Base-by-base conservation (phyloP, 2,329 filamentous ascomycete species). In the Thelonectria rubi region DNA sequence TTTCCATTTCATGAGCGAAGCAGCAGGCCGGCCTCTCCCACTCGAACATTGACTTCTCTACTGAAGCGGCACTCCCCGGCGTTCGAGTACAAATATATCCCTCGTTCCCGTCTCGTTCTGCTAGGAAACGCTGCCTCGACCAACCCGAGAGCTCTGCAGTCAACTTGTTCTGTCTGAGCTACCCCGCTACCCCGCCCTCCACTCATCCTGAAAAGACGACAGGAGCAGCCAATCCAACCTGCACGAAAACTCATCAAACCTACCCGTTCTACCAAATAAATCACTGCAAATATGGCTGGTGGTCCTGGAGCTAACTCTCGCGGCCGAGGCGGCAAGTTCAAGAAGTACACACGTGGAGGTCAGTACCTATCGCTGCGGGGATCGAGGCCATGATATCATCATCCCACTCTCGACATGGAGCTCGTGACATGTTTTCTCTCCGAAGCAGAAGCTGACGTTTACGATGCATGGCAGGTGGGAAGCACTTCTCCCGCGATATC, bases 291-390 rank as follows among this genome's bases (percentile, higher is more conserved):
- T 52, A 84, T 87, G 84, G 76, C 81, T 74, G 77, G 77, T 65
- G 75, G 76, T 61, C 78, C 82, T 45, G 82, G 81, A 66, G 72
- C 77, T 42, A 82, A 77, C 76, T 84, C 89, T 67, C 86, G 93
- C 76, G 93, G 92, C 71, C 91, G 94, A 75, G 93, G 91, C 73
- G 93, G 94, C 79, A 98, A 98, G 81, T 97, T 94, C 79, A 91
- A 88, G 82, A 98, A 97, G 83, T 93, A 91, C 69, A 93, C 92
- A 71, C 87, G 94, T 80, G 94, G 94, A 85, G 94, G 94, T 94
- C 80, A 71, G 85, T 73, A 18, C n/a, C n/a, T n/a, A n/a, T 57
- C 24, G 21, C 30, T 40, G 15, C 20, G 37, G 48, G 24, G 11
- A 37, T 48, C 26, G 18, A 9, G 42, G 26, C 42, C 26, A 42